Evolutionary conservation across 345 rosid genomes (phyloP), one percentile per base, ranked within the genome.

Genomic region (Limnanthes douglasii): DNA sequence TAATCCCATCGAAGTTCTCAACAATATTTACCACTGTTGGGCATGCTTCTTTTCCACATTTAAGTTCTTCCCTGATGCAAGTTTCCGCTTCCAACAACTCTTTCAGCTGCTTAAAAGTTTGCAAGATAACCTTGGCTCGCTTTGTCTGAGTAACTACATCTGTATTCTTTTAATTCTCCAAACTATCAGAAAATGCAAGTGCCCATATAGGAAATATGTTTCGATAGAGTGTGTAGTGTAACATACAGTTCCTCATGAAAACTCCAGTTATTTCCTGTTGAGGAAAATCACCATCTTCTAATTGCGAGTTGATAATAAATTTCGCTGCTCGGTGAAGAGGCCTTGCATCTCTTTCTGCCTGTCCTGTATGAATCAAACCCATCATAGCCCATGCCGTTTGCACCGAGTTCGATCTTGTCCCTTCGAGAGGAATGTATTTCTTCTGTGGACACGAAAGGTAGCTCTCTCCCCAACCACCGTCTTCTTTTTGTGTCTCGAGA

Each of bases 391-490:
- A 54, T 4, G 70, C 54, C 0, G 82, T 72, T 0, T 75, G 75
- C 4, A 67, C 78, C 39, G 68, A 24, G 38, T 67, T 71, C 3
- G 94, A 66, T 48, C 64, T 26, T 0, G 48, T 41, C 15, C 57
- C 68, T n/a, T 57, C 73, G 64, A 3, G 53, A 2, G 37, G 30
- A 34, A 51, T 51, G 43, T 10, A 8, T 23, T 67, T 77, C 68
- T 51, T 46, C 1, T 60, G 46, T n/a, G 70, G 72, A 41, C 81
- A 76, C 37, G 81, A 72, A 27, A 53, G 54, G 25, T 52, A 61
- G 62, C 70, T 70, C 50, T 70, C 84, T 10, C 72, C 75, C 78
- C 75, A 74, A 3, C 78, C 78, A 29, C 84, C 84, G 43, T 67
- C 54, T 5, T 45, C 70, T 41, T 30, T 62, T 37, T 75, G 79